These are phyloP conservation scores for Alternaria sp. DNA, from an alignment of 2,329 filamentous ascomycete species.

Conservation along the genomic window DNA sequence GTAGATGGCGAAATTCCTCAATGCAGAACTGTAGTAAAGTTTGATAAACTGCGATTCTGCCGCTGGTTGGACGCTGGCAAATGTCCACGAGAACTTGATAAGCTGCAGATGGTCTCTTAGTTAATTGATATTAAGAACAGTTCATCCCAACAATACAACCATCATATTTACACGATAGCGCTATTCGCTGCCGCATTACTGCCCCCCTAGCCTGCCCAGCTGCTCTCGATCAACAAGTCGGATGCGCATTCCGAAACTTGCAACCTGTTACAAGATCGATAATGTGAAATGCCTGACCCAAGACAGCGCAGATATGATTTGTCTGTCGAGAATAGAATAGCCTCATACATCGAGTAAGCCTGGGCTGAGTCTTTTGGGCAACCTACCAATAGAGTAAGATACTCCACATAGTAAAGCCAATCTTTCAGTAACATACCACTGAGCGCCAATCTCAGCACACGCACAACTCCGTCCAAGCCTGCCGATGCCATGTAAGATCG, in stretches of 20 bases:
- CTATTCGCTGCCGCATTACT: too few relatives aligned
- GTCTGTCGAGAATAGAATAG: constrained; percentile 25
- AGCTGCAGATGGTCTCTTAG: background rate
- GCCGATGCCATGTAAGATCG: constrained; percentile 35
- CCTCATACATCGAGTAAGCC: constrained; percentile 27
- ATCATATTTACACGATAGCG: background rate
- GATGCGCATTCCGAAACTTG: background rate
- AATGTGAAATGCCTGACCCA: constrained; percentile 16
- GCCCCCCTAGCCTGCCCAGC: background rate
- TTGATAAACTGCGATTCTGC: background rate
- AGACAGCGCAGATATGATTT: constrained; percentile 22
- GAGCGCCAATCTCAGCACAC: constrained; percentile 25
- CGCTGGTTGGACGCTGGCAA: too few relatives aligned
- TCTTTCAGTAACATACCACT: constrained; percentile 29
- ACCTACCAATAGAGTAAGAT: constrained; percentile 22
- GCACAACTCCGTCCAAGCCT: constrained; percentile 34
- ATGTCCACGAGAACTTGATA: too few relatives aligned
- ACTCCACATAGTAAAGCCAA: constrained; percentile 19
- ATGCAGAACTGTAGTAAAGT: background rate
- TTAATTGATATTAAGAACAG: background rate
- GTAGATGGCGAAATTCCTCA: background rate
- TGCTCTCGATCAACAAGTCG: background rate
- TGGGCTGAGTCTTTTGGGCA: constrained; percentile 26
- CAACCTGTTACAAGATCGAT: constrained; percentile 12
- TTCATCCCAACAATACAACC: background rate